Conservation (phyloP, 2,329 filamentous ascomycete species). For the Aspergillus nomiae region DNA sequence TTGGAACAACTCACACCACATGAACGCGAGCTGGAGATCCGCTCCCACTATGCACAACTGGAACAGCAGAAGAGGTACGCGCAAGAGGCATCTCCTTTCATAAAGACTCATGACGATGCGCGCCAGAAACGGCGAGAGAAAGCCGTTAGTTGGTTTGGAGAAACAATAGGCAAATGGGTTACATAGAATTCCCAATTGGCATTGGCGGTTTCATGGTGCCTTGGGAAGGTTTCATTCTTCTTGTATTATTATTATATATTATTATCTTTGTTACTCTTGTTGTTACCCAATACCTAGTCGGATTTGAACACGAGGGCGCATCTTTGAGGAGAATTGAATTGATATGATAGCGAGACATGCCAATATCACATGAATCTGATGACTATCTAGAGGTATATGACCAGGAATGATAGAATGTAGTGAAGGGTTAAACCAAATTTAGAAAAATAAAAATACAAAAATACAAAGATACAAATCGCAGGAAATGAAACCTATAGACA, state of each 20-base stretch:
- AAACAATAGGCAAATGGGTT: conserved; percentile 46
- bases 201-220: neutral
- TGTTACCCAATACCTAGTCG: neutral
- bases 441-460: neutral
- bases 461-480: neutral
- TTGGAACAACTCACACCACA: conserved; percentile 48
- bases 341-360: conserved; percentile 11
- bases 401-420: neutral
- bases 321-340: neutral
- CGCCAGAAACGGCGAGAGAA: conserved; percentile 41
- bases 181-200: conserved; percentile 25
- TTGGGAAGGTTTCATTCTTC: conserved; percentile 6
- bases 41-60: conserved; percentile 39
- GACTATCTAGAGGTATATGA: neutral
- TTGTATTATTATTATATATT: conserved; percentile 18
- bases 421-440: no score
- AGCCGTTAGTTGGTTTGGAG: conserved; percentile 45
- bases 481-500: no score
- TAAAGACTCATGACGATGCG: conserved; percentile 41
- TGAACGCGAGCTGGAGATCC: conserved; percentile 48
- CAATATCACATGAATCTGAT: neutral
- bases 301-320: neutral
- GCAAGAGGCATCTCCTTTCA: conserved; percentile 38
- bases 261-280: neutral
- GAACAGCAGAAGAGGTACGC: conserved; percentile 40